Percentiles rank a stretch among this genome's conserved stretches.
Conservation (phyloP, 2,329 filamentous ascomycete species). For the Neonectria magnoliae region DNA sequence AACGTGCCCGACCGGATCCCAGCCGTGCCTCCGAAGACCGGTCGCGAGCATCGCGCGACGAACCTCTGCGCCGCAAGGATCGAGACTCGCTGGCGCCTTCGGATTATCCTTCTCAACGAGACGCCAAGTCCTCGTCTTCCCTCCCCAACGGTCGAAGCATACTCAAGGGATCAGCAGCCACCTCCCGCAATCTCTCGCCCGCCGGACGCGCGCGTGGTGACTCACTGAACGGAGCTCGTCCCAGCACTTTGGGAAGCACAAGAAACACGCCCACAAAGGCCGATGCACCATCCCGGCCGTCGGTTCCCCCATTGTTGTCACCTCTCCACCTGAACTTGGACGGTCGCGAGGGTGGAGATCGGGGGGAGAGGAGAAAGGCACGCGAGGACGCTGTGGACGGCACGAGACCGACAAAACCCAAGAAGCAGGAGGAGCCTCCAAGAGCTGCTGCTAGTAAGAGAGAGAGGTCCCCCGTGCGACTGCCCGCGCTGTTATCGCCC, state of each 20-base stretch:
- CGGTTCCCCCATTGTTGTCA: slow-evolving; percentile 63
- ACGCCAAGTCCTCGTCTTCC: slow-evolving; percentile 41
- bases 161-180: slow-evolving; percentile 44
- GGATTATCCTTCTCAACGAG: slow-evolving; percentile 44
- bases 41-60: slow-evolving; percentile 47
- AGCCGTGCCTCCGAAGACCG: slow-evolving; percentile 47
- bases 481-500: slow-evolving; percentile 65
- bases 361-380: slow-evolving; percentile 48
- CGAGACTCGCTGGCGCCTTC: slow-evolving; percentile 40
- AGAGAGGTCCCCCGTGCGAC: slow-evolving; percentile 48
- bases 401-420: slow-evolving; percentile 44
- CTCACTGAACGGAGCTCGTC: slow-evolving; percentile 56
- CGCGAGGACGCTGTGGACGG: slow-evolving; percentile 43
- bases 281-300: slow-evolving; percentile 50
- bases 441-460: slow-evolving; percentile 46
- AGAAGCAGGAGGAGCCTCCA: slow-evolving; percentile 41
- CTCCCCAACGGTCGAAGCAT: slow-evolving; percentile 51
- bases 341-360: slow-evolving; percentile 47
- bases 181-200: slow-evolving; percentile 47
- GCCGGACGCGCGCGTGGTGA: slow-evolving; percentile 52
- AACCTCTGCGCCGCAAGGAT: slow-evolving; percentile 47
- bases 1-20: slow-evolving; percentile 57
- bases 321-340: slow-evolving; percentile 60
- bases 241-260: slow-evolving; percentile 46
- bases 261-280: slow-evolving; percentile 51